Evolutionary conservation across 495 filamentous ascomycete species (phyloP).

Genomic region (Neurospora sp.): DNA sequence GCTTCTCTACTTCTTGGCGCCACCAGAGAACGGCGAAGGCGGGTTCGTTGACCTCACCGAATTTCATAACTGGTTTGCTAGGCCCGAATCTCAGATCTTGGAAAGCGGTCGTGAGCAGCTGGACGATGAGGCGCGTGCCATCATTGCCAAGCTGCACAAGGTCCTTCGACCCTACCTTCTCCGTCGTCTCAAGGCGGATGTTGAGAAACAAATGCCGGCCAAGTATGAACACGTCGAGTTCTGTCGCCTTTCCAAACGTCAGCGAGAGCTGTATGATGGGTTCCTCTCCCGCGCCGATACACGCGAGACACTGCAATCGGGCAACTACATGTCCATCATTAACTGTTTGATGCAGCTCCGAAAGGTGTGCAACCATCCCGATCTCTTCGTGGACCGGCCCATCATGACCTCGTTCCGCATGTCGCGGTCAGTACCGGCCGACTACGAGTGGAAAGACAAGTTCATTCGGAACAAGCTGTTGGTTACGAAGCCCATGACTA

Average conservation of each 20-base stretch:
- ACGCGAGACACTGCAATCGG: slow-evolving; percentile 76
- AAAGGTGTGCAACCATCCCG: slow-evolving; percentile 97
- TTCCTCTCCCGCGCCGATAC: slow-evolving; percentile 94
- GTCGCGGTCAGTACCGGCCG: slow-evolving; percentile 67
- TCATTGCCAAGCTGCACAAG: slow-evolving; percentile 86
- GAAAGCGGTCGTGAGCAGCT: slow-evolving; percentile 89
- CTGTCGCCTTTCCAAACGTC: slow-evolving; percentile 87
- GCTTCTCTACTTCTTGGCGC: slow-evolving; percentile 90
- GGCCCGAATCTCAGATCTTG: slow-evolving; percentile 87
- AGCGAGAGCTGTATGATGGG: slow-evolving; percentile 91
- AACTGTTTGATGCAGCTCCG: slow-evolving; percentile 97
- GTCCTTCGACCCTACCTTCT: slow-evolving; percentile 88
- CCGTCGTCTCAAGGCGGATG: slow-evolving; percentile 87
- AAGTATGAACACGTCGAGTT: slow-evolving; percentile 97
- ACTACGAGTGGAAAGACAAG: slow-evolving; percentile 67
- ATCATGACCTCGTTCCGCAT: slow-evolving; percentile 96
- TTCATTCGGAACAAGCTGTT: slow-evolving; percentile 60
- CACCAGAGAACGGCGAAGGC: slow-evolving; percentile 73
- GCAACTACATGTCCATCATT: slow-evolving; percentile 95
- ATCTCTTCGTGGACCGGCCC: slow-evolving; percentile 95
- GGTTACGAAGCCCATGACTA: slow-evolving; percentile 51
- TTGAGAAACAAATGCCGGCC: slow-evolving; percentile 98
- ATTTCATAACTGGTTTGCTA: slow-evolving; percentile 88
- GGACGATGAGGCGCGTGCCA: slow-evolving; percentile 80
- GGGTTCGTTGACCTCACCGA: slow-evolving; percentile 85